phyloP scores from a whole-genome alignment of 352 stramenopile species.

The Thalassiosira delicatula region DNA sequence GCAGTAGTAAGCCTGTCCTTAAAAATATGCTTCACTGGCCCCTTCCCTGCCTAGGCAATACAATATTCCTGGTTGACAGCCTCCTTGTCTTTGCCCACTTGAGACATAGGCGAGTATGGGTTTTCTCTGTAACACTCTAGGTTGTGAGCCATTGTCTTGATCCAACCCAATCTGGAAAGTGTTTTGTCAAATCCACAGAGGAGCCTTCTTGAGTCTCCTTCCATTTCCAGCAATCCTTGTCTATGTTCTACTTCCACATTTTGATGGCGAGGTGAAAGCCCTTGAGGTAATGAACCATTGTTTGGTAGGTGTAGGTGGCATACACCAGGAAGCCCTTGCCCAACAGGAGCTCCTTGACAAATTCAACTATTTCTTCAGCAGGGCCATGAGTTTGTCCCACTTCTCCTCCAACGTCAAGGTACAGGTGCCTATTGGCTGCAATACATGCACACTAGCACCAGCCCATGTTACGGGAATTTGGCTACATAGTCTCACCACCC shows the following conservation, averaged over 20 bases:
- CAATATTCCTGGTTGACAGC: no score
- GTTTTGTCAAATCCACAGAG: no score
- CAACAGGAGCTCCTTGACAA: slow-evolving; percentile 15
- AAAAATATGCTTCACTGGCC: no score
- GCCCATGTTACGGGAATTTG: slow-evolving; percentile 58
- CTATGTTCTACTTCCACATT: slow-evolving; percentile 27
- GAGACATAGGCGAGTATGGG: no score
- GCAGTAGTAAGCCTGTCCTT: no score
- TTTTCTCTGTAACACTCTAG: no score
- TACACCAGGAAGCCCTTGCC: slow-evolving; percentile 51
- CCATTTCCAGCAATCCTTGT: slow-evolving; percentile 40
- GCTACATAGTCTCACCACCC: slow-evolving; percentile 53
- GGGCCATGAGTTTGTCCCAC: slow-evolving; percentile 50
- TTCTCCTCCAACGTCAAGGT: slow-evolving; percentile 51
- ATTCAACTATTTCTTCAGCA: slow-evolving; percentile 27
- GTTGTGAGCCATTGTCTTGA: no score
- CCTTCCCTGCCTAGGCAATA: no score
- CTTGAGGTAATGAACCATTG: slow-evolving; percentile 41
- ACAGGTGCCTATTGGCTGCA: slow-evolving; percentile 11
- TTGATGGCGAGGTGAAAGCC: slow-evolving; percentile 51
- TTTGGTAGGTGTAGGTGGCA: background rate
- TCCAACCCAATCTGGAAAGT: no score
- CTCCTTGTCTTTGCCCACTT: no score
- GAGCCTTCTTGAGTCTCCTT: no score
- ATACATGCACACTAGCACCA: slow-evolving; percentile 47